phyloP scores from a whole-genome alignment of 257 asterid species.

The Ajuga chamaepitys region DNA sequence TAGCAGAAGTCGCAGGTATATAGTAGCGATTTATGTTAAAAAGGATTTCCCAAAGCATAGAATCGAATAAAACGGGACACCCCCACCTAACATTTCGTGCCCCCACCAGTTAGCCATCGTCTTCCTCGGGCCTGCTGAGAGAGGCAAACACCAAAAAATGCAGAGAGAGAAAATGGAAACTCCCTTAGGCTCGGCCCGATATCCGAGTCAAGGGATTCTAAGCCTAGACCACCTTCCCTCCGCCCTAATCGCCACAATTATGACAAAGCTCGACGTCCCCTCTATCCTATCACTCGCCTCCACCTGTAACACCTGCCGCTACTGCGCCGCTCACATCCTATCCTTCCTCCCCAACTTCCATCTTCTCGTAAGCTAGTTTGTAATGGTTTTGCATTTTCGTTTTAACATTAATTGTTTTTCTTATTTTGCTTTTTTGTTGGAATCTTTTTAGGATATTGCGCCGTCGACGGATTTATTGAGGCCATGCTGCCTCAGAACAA shows the following conservation, averaged over 20 bases:
- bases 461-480: constrained; percentile 55
- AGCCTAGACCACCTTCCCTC: constrained; percentile 60
- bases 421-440: neutral
- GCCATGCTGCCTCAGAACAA: constrained; percentile 59
- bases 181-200: constrained; percentile 19
- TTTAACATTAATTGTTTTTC: neutral
- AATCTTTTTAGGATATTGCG: constrained; percentile 53
- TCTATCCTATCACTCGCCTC: constrained; percentile 80
- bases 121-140: constrained; percentile 1
- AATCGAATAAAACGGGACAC: neutral
- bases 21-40: constrained; percentile 12
- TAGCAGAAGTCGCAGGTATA: neutral
- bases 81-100: constrained; percentile 18
- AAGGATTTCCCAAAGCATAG: neutral
- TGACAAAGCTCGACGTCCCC: constrained; percentile 75
- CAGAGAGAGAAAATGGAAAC: constrained; percentile 36
- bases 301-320: constrained; percentile 68
- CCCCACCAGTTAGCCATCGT: constrained; percentile 1
- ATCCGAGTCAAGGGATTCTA: constrained; percentile 13
- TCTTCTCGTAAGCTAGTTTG: constrained; percentile 43
- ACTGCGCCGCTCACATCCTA: constrained; percentile 57
- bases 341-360: constrained; percentile 66
- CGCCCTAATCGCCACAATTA: constrained; percentile 72
- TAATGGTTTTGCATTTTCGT: neutral
- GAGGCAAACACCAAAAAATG: neutral